Percentiles rank a stretch among this genome's conserved stretches.
Conservation (phyloP, 2,329 filamentous ascomycete species). For the Clathrospora elynae region DNA sequence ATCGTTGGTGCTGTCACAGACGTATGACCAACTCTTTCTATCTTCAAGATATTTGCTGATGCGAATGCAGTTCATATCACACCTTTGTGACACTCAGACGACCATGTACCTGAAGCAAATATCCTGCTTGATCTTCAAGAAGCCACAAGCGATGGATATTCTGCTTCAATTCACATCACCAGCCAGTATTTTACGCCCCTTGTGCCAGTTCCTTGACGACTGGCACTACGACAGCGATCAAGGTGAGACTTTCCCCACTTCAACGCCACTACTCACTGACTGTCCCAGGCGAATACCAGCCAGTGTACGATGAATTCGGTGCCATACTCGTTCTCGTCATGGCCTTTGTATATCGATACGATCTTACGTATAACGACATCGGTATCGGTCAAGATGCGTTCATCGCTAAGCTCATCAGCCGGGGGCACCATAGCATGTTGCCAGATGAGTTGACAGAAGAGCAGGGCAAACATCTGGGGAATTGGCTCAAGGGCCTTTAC, state of each 20-base stretch:
- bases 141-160: slow-evolving; percentile 73
- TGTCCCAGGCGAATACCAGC: slow-evolving; percentile 71
- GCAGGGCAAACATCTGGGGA: slow-evolving; percentile 67
- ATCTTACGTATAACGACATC: slow-evolving; percentile 67
- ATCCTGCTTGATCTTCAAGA: slow-evolving; percentile 74
- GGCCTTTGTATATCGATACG: slow-evolving; percentile 77
- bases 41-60: slow-evolving; percentile 9
- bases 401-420: slow-evolving; percentile 67
- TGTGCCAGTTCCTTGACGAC: slow-evolving; percentile 76
- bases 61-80: slow-evolving; percentile 64
- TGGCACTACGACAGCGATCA: slow-evolving; percentile 86
- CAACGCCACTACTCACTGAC: slow-evolving; percentile 17
- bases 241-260: slow-evolving; percentile 42
- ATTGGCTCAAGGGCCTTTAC: slow-evolving; percentile 80
- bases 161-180: slow-evolving; percentile 76
- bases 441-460: slow-evolving; percentile 69
- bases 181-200: slow-evolving; percentile 69
- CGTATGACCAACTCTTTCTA: slow-evolving; percentile 25
- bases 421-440: slow-evolving; percentile 62
- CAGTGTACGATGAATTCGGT: slow-evolving; percentile 84
- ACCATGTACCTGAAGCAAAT: slow-evolving; percentile 79
- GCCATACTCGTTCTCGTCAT: slow-evolving; percentile 74
- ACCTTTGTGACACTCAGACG: slow-evolving; percentile 73
- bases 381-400: slow-evolving; percentile 69
- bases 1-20: slow-evolving; percentile 71